Evolutionary conservation across 2,329 filamentous ascomycete genomes (phyloP).

Genomic region (Teratosphaeria destructans): DNA sequence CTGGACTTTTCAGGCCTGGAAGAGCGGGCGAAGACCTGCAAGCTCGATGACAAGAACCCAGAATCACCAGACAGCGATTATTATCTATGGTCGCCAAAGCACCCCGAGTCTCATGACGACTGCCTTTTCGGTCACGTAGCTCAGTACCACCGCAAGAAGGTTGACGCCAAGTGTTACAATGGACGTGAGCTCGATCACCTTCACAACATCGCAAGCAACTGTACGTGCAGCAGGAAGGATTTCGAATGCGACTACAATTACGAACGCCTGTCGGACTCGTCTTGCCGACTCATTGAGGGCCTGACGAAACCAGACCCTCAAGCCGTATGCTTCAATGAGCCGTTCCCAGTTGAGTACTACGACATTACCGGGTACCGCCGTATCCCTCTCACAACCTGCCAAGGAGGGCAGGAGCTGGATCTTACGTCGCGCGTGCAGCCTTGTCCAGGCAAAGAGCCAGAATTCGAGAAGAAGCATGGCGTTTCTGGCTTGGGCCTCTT

Average conservation of each 20-base stretch:
- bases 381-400: constrained; percentile 80
- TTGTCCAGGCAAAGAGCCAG: constrained; percentile 71
- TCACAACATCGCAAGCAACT: constrained; percentile 62
- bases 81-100: constrained; percentile 74
- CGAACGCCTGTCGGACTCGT: constrained; percentile 64
- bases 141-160: constrained; percentile 82
- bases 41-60: constrained; percentile 50
- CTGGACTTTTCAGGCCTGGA: constrained; percentile 80
- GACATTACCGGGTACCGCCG: constrained; percentile 79
- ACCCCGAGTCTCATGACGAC: constrained; percentile 65
- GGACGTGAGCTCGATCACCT: constrained; percentile 55
- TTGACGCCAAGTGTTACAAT: constrained; percentile 72
- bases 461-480: constrained; percentile 64
- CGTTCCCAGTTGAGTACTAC: constrained; percentile 66
- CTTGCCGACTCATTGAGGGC: constrained; percentile 67
- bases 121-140: constrained; percentile 90
- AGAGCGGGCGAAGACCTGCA: constrained; percentile 54
- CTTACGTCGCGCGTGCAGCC: constrained; percentile 49
- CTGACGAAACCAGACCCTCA: constrained; percentile 53
- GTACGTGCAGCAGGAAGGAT: constrained; percentile 72
- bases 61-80: constrained; percentile 55
- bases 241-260: constrained; percentile 98
- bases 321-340: constrained; percentile 50
- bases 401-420: constrained; percentile 65
- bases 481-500: constrained; percentile 67